phyloP scores from a whole-genome alignment of 768 basidiomycete genomes.

The Tulasnella sp. region DNA sequence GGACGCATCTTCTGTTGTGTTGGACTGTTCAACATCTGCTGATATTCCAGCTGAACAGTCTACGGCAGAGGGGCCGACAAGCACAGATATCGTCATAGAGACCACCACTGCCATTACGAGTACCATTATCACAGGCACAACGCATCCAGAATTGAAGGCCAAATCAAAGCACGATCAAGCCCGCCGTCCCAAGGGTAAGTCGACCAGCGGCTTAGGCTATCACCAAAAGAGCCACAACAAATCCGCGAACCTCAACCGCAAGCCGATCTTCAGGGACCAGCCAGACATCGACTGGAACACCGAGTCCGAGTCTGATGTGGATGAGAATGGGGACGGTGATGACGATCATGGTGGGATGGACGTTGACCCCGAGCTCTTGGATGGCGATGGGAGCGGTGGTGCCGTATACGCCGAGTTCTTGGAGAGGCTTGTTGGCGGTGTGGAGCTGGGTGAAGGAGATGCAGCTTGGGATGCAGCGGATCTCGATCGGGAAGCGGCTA shows the following conservation, averaged over 20 bases:
- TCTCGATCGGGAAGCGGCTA: conserved; percentile 41
- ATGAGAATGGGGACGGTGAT: not conserved
- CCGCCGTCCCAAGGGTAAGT: not conserved
- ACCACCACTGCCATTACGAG: too few species aligned
- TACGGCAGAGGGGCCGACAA: too few species aligned
- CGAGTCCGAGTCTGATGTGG: not conserved
- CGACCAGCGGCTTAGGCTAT: not conserved
- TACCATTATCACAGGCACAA: not conserved
- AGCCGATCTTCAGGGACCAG: not conserved
- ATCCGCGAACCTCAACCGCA: not conserved
- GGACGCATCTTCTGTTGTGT: too few species aligned
- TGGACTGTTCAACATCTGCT: too few species aligned
- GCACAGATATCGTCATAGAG: too few species aligned
- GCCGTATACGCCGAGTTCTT: not conserved
- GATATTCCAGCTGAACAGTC: too few species aligned
- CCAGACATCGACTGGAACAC: not conserved
- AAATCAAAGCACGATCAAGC: not conserved
- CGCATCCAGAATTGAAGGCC: not conserved
- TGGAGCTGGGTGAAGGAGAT: conserved; percentile 27
- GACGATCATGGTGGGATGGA: conserved; percentile 48
- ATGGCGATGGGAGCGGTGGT: not conserved
- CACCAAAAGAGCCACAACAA: not conserved
- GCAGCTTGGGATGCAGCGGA: conserved; percentile 43
- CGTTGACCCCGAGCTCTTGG: conserved; percentile 34
- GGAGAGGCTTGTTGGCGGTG: not conserved